Conservation (phyloP, 176 grass and related monocot genomes). For the Rhynchospora tenuis region DNA sequence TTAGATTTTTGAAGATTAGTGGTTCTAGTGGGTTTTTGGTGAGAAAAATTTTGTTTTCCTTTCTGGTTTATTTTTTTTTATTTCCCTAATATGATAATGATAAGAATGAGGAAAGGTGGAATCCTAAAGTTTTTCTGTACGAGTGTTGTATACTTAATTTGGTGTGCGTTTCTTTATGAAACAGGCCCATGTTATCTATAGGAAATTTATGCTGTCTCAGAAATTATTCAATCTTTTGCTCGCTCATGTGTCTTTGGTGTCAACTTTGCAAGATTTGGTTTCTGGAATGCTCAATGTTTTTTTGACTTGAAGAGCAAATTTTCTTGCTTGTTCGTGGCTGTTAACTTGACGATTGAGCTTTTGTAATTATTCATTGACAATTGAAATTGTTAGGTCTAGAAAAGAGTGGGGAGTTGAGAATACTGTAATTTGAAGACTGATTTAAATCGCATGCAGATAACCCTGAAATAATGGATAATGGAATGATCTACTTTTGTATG, state of each 20-base stretch:
- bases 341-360: neutral
- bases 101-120: neutral
- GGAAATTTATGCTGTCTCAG: neutral
- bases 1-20: neutral
- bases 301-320: neutral
- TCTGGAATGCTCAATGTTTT: neutral
- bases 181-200: neutral
- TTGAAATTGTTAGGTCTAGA: neutral
- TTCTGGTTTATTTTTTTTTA: neutral
- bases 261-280: neutral
- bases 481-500: neutral
- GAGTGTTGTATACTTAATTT: slow-evolving; percentile 1
- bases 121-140: neutral
- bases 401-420: neutral
- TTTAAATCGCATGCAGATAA: neutral
- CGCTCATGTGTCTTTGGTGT: neutral
- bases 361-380: neutral
- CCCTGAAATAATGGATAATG: neutral
- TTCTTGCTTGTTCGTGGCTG: neutral
- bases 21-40: neutral
- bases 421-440: neutral
- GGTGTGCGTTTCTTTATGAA: neutral
- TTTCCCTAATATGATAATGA: neutral
- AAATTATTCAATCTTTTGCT: neutral
- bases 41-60: slow-evolving; percentile 6